Conservation (phyloP, 306 rosid species). For the Vachellia pachyceras region DNA sequence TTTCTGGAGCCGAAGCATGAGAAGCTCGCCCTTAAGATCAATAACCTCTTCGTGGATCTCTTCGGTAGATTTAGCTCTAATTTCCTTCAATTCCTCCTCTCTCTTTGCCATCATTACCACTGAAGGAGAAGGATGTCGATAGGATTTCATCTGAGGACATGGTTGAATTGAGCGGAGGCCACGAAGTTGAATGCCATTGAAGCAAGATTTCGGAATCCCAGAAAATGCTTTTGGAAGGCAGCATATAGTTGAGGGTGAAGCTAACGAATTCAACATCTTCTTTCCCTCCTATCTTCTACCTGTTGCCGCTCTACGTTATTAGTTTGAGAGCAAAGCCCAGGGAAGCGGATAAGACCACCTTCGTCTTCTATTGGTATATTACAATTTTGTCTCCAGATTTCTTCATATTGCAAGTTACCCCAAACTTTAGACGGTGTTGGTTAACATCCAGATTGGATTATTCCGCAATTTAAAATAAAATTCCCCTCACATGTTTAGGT, state of each 20-base stretch:
- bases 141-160: slow-evolving; percentile 35
- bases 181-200: slow-evolving; percentile 50
- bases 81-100: slow-evolving; percentile 77
- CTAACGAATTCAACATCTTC: slow-evolving; percentile 54
- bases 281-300: not conserved
- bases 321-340: not conserved
- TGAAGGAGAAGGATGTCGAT: slow-evolving; percentile 42
- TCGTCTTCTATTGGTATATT: not conserved
- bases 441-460: no score
- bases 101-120: slow-evolving; percentile 88
- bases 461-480: no score
- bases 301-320: not conserved
- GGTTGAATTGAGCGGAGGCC: slow-evolving; percentile 45
- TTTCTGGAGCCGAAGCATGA: slow-evolving; percentile 87
- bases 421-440: no score
- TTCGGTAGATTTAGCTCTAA: slow-evolving; percentile 65
- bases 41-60: slow-evolving; percentile 83
- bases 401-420: not conserved
- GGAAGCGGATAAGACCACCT: slow-evolving; percentile 4
- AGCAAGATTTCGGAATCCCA: slow-evolving; percentile 49
- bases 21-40: slow-evolving; percentile 91
- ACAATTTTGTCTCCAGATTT: not conserved
- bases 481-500: no score
- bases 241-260: slow-evolving; percentile 49
- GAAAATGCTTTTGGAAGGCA: slow-evolving; percentile 41